These are phyloP conservation scores for Acer campestre DNA, from an alignment of 345 rosid genomes.

Conservation along the genomic window DNA sequence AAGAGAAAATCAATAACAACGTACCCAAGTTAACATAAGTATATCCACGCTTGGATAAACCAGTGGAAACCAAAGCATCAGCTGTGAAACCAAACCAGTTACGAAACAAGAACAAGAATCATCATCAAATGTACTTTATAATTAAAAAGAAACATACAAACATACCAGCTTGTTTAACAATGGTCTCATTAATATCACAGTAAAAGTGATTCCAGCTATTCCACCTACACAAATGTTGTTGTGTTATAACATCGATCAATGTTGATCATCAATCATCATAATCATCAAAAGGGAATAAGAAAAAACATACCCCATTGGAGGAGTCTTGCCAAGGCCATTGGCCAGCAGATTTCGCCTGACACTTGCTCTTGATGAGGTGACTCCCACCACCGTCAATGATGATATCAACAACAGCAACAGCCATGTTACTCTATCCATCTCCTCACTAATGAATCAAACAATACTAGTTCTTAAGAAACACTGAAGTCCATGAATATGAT, in stretches of 20 bases:
- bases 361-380: background rate
- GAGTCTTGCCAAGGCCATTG: constrained; percentile 58
- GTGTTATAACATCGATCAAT: background rate
- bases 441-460: background rate
- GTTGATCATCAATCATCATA: background rate
- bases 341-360: constrained; percentile 43
- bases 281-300: background rate
- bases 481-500: background rate
- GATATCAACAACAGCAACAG: background rate
- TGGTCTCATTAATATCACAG: constrained; percentile 42
- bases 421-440: constrained; percentile 5
- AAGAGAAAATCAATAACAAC: background rate
- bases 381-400: constrained; percentile 5
- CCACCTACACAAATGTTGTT: constrained; percentile 34
- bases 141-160: background rate
- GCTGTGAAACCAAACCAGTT: constrained; percentile 28
- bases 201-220: constrained; percentile 55
- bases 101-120: background rate
- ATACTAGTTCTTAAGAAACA: too few species aligned
- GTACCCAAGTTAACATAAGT: constrained; percentile 32
- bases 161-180: constrained; percentile 45
- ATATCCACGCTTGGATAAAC: constrained; percentile 39
- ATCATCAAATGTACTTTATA: background rate
- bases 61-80: constrained; percentile 55
- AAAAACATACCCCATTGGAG: constrained; percentile 64